phyloP scores from a whole-genome alignment of 176 grass and related monocot species.

The Carex littledalei region DNA sequence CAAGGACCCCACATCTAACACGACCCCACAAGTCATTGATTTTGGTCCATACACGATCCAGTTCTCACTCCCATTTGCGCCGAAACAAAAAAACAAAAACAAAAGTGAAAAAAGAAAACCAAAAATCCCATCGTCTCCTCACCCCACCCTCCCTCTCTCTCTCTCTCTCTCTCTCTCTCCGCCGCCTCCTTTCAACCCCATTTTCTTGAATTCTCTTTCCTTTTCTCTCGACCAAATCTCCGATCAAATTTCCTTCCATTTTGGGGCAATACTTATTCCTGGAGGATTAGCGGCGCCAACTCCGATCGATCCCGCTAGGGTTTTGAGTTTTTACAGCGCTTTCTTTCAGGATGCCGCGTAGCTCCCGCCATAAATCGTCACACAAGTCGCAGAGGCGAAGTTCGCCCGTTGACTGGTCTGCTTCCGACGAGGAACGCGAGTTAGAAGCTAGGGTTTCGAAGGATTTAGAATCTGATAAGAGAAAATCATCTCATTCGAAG shows the following conservation, averaged over 20 bases:
- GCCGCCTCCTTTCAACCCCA: conserved; percentile 37
- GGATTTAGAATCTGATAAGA: conserved; percentile 72
- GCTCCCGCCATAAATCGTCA: conserved; percentile 73
- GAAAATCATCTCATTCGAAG: conserved; percentile 42
- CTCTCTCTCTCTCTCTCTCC: background rate
- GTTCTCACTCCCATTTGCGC: background rate
- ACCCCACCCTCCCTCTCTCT: conserved; percentile 22
- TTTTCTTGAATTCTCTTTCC: conserved; percentile 30
- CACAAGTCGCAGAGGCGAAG: conserved; percentile 81
- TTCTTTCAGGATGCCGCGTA: conserved; percentile 59
- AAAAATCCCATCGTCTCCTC: conserved; percentile 24
- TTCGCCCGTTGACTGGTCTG: conserved; percentile 59
- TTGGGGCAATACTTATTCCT: background rate
- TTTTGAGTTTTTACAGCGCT: conserved; percentile 16
- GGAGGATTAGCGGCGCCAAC: conserved; percentile 16
- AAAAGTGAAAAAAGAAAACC: conserved; percentile 20
- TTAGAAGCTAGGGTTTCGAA: conserved; percentile 60
- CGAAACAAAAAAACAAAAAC: conserved; percentile 23
- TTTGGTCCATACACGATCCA: background rate
- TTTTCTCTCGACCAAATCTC: conserved; percentile 28
- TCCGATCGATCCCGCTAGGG: conserved; percentile 15
- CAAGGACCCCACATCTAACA: background rate
- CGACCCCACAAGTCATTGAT: background rate
- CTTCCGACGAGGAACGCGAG: conserved; percentile 67
- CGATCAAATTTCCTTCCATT: background rate